Evolutionary conservation across 148 eudicot species (phyloP).

Genomic region (Fagopyrum esculentum): DNA sequence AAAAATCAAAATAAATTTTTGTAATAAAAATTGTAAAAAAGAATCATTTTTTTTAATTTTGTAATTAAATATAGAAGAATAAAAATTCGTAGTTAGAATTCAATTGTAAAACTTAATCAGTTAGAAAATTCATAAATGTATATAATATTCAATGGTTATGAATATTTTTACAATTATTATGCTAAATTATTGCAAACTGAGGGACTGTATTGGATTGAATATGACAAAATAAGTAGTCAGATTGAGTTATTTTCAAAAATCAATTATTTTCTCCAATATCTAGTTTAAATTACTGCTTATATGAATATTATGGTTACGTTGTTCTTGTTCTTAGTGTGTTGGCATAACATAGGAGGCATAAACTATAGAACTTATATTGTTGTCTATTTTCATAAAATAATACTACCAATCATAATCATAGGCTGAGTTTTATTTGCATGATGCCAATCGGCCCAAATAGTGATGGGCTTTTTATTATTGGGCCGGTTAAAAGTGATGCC

Average conservation of each 20-base stretch:
- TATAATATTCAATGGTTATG: background rate
- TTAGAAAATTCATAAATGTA: background rate
- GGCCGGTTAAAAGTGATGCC: background rate
- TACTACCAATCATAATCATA: background rate
- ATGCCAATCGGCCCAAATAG: background rate
- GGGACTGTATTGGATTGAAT: background rate
- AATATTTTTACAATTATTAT: background rate
- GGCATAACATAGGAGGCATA: background rate
- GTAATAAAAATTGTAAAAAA: too few species aligned
- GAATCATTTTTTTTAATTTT: too few species aligned
- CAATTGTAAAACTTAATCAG: too few species aligned
- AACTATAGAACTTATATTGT: background rate
- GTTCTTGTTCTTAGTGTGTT: background rate
- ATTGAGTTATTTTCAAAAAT: background rate
- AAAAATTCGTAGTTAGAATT: too few species aligned
- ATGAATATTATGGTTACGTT: background rate
- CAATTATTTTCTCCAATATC: background rate
- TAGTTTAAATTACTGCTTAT: background rate
- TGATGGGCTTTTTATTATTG: background rate
- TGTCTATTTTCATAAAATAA: background rate
- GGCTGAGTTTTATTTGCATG: too few species aligned
- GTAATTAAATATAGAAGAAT: too few species aligned
- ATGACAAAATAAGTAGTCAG: conserved; percentile 2
- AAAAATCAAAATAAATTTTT: too few species aligned
- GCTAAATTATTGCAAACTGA: background rate